Evolutionary conservation across 2,329 filamentous ascomycete species (phyloP), one percentile per base, ranked within the genome.

Genomic region (Colletotrichum eleusines): DNA sequence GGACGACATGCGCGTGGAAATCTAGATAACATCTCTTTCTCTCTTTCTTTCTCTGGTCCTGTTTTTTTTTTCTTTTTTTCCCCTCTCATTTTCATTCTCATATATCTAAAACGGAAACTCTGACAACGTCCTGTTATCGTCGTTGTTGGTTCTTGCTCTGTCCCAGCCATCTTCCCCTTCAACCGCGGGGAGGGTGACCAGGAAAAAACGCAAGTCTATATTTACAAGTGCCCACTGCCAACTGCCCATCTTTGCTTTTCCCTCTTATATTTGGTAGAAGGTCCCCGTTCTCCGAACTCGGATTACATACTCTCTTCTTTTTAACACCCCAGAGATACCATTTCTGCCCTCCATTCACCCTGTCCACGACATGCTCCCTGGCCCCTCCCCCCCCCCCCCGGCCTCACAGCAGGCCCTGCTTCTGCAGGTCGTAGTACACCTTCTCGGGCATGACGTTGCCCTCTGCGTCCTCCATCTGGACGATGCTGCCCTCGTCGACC

Each of bases 391-490:
- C 35, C 11, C 9, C 14, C 28, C 18, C 33, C 18, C 20, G 16
- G 50, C 14, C 12, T 16, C 85, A 96, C 74, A 97, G 83, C 77
- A 97, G 85, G 42, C 95, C 95, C 80, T 97, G 94, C 83, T 97
- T 97, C 81, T 94, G 92, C 81, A 98, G 83, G 86, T 99, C 96
- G 74, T 95, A 91, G 81, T 98, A 99, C 65, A 99, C 95, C 86
- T 97, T 97, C 84, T 98, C 94, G 0, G 97, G 96, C 96, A 99
- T 99, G 68, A 99, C 96, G 77, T 99, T 98, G 57, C 96, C 96
- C 79, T 97, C 93, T 0, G 90, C 93, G 80, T 99, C 96, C 85
- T 99, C 96, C 96, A 99, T 99, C 85, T 99, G 94, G 60, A 98
- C 94, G 12, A 99, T 89, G 71, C 92, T 94, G 48, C 95, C 94